Conservation (phyloP, 2,329 filamentous ascomycete species). For the Xylariaceae sp. region DNA sequence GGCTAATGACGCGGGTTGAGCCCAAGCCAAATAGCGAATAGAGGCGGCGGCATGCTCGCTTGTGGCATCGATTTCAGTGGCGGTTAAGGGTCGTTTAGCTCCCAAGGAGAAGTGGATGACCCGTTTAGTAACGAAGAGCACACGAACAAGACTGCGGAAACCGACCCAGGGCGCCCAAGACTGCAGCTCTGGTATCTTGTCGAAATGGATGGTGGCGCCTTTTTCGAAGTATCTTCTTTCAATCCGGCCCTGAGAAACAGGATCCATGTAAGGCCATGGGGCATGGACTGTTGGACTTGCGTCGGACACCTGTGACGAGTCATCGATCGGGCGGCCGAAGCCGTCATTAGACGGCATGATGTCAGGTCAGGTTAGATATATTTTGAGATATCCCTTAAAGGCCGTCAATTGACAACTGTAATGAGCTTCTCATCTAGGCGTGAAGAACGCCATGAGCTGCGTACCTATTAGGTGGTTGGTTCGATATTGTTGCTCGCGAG, state of each 20-base stretch:
- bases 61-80: constrained; percentile 33
- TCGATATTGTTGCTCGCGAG: background rate
- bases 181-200: constrained; percentile 21
- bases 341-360: constrained; percentile 16
- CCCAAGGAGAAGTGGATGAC: constrained; percentile 4
- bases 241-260: constrained; percentile 16
- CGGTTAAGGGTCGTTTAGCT: constrained; percentile 29
- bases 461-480: background rate
- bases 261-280: constrained; percentile 30
- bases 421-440: background rate
- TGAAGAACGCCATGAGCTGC: background rate
- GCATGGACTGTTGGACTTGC: constrained; percentile 8
- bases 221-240: constrained; percentile 30
- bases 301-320: constrained; percentile 3
- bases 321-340: background rate
- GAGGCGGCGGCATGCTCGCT: constrained; percentile 28
- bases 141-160: background rate
- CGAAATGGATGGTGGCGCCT: constrained; percentile 36
- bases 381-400: background rate
- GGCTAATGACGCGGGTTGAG: constrained; percentile 29
- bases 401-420: background rate
- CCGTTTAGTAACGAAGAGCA: constrained; percentile 8
- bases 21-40: constrained; percentile 37
- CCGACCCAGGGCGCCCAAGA: constrained; percentile 15
- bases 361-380: background rate